Evolutionary conservation across 768 basidiomycete genomes (phyloP), one percentile per base, ranked within the genome.

Genomic region (Thelephora ganbajun): DNA sequence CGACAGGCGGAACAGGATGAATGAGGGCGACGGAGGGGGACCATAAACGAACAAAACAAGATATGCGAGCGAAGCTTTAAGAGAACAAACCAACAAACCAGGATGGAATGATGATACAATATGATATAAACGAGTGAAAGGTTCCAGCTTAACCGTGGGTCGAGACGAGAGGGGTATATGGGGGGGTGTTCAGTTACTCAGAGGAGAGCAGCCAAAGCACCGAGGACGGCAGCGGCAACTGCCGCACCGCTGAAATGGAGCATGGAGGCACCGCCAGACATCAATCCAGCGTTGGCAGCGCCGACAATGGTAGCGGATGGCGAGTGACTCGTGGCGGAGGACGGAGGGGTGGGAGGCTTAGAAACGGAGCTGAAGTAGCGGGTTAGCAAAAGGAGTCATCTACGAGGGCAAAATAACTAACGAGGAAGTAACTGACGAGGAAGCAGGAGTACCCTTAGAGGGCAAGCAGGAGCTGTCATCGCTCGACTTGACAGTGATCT

Each of bases 401-500:
- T 43, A 45, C 50, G 23, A 58, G 39, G 51, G 54, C 52, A 11
- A 26, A n/a, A 9, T 44, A 14, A 14, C n/a, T 43, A 41, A 50
- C 13, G 16, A 33, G 11, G 49, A 34, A 13, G 33, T 50, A 13
- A 48, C 26, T 7, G 47, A 20, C 13, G 49, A 19, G 12, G 51
- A 49, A 12, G 41, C 23, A 16, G 54, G 4, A 11, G 39, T 16
- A 41, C 14, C 22, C 2, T 51, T 52, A 14, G 46, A 45, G 18
- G 56, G 0, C 46, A 73, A 50, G 57, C 73, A 73, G 16, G 68
- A 66, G 5, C 58, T 45, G 49, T 71, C 61, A 39, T 51, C 55
- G 57, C 67, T 68, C 18, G 14, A 11, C 34, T 58, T 56, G 16
- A 74, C 56, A 33, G 60, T 59, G 53, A 69, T 54, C 71, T 72